These are phyloP conservation scores for Lasiodiplodia hormozganensis DNA, from an alignment of 2,329 filamentous ascomycete genomes.

Conservation along the genomic window DNA sequence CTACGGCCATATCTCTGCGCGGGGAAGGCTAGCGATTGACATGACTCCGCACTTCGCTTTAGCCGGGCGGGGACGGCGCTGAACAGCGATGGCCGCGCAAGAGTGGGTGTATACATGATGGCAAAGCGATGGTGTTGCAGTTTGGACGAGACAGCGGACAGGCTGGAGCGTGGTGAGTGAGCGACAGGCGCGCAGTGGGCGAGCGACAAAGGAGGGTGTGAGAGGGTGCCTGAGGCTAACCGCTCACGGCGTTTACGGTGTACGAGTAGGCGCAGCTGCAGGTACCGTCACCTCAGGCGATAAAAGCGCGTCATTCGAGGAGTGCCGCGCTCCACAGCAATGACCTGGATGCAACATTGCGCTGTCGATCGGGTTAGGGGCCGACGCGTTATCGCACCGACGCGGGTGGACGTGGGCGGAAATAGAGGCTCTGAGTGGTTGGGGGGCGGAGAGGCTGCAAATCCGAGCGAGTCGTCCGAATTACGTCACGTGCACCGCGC, in stretches of 20 bases:
- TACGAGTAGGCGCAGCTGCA: not conserved
- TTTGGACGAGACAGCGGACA: not conserved
- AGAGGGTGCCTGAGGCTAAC: constrained; percentile 1
- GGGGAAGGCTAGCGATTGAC: constrained; percentile 5
- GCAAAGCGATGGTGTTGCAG: constrained; percentile 12
- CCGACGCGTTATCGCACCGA: constrained; percentile 6
- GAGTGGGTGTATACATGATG: not conserved
- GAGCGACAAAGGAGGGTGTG: not conserved
- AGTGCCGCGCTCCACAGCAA: not conserved
- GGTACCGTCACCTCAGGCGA: not conserved
- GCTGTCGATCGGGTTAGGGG: not conserved
- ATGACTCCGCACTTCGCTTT: not conserved
- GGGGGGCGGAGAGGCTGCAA: not conserved
- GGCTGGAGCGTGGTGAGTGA: not conserved
- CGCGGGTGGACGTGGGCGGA: not conserved
- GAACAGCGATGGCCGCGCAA: not conserved
- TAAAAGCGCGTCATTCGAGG: constrained; percentile 2
- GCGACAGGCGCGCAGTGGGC: not conserved
- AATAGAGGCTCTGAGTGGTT: not conserved
- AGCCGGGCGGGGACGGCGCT: not conserved
- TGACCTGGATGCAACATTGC: constrained; percentile 22
- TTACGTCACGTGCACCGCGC: not conserved
- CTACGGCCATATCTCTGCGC: constrained; percentile 22
- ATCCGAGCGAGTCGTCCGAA: not conserved
- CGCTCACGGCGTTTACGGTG: not conserved